These are phyloP conservation scores for Physcia stellaris DNA, from an alignment of 495 filamentous ascomycete species.

Conservation along the genomic window DNA sequence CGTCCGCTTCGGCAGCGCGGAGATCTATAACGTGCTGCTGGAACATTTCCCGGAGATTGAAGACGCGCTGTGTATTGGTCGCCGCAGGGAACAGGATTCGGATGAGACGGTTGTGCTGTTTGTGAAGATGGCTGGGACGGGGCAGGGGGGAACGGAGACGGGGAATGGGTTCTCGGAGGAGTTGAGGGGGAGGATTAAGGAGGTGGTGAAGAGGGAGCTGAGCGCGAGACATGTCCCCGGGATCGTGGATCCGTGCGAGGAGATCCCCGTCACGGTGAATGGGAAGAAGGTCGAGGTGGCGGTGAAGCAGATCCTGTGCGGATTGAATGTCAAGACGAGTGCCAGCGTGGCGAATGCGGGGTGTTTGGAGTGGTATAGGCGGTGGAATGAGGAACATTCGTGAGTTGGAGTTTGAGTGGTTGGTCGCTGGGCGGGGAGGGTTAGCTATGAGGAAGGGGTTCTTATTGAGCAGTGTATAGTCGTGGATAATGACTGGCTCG, in stretches of 20 bases:
- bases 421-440: too few species aligned
- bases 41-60: conserved; percentile 65
- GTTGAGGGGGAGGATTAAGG: conserved; percentile 45
- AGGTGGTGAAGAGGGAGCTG: conserved; percentile 53
- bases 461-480: too few species aligned
- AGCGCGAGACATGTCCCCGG: conserved; percentile 78
- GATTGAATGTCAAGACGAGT: conserved; percentile 68
- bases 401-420: too few species aligned
- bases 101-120: conserved; percentile 86
- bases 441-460: too few species aligned
- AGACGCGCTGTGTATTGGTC: conserved; percentile 75
- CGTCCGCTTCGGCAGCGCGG: conserved; percentile 75
- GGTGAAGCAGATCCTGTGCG: conserved; percentile 88
- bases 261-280: conserved; percentile 80
- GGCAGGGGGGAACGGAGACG: too few species aligned
- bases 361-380: conserved; percentile 72
- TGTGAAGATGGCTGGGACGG: conserved; percentile 50
- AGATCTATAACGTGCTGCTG: conserved; percentile 86
- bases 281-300: conserved; percentile 93
- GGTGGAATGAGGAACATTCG: conserved; percentile 44
- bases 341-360: conserved; percentile 76
- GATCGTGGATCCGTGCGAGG: conserved; percentile 60
- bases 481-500: too few species aligned
- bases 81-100: conserved; percentile 52
- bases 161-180: conserved; percentile 31